Conservation (phyloP, 768 basidiomycete genomes). For the Mycena latifolia region DNA sequence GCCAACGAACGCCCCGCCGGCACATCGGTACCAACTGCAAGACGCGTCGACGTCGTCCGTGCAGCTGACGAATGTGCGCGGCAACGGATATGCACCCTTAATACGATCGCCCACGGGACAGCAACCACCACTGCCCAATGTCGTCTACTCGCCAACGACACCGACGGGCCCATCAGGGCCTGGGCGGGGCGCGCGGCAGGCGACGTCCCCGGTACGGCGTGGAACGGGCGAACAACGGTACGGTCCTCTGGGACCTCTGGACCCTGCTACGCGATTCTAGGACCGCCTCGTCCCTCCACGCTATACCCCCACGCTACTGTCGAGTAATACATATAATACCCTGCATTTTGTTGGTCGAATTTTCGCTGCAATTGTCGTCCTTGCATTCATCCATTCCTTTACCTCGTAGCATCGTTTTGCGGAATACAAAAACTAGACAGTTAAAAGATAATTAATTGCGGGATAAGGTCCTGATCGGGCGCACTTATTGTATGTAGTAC, state of each 20-base stretch:
- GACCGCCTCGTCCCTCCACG: constrained; percentile 26
- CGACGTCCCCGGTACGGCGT: constrained; percentile 36
- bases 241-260: constrained; percentile 71
- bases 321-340: constrained; percentile 39
- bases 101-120: constrained; percentile 59
- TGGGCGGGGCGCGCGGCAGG: constrained; percentile 26
- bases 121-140: constrained; percentile 42
- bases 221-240: constrained; percentile 54
- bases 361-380: constrained; percentile 32
- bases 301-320: constrained; percentile 36
- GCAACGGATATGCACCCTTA: constrained; percentile 70
- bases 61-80: constrained; percentile 45
- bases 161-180: constrained; percentile 47
- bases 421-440: constrained; percentile 20
- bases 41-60: constrained; percentile 65
- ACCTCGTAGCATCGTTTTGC: constrained; percentile 21
- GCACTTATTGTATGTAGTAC: too few species aligned
- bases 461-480: too few species aligned
- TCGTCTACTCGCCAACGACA: constrained; percentile 41
- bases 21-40: constrained; percentile 71
- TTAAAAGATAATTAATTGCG: neutral
- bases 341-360: constrained; percentile 32
- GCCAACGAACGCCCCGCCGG: constrained; percentile 61
- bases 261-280: constrained; percentile 65
- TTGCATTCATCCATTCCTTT: constrained; percentile 35